These are phyloP conservation scores for Rhodamnia argentea DNA, from an alignment of 345 rosid genomes.

Conservation along the genomic window DNA sequence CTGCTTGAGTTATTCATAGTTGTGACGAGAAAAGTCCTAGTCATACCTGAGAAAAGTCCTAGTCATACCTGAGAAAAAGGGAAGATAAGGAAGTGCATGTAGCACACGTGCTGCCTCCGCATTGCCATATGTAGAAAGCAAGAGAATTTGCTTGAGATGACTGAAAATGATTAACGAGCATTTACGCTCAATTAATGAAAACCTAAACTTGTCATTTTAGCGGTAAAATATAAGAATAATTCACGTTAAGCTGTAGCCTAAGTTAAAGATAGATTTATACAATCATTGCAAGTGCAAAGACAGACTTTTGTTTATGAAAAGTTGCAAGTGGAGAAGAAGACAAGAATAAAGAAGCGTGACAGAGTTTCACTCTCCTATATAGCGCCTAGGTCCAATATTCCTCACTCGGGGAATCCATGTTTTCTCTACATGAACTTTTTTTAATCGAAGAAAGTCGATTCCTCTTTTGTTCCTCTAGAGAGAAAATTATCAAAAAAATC, in stretches of 20 bases:
- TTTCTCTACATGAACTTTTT: too few species aligned
- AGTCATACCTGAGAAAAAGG: not conserved
- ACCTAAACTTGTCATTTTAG: not conserved
- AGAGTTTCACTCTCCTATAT: not conserved
- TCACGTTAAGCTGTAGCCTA: not conserved
- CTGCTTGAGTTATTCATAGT: not conserved
- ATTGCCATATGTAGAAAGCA: too few species aligned
- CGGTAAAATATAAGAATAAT: not conserved
- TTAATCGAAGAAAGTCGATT: too few species aligned
- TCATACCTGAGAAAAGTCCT: not conserved
- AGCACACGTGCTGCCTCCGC: accelerated
- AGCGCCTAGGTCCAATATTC: too few species aligned
- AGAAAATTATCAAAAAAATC: too few species aligned
- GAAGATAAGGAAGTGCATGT: accelerated
- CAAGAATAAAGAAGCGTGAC: not conserved
- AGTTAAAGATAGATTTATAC: not conserved
- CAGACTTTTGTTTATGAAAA: too few species aligned
- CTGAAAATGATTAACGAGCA: too few species aligned
- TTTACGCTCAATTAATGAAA: not conserved
- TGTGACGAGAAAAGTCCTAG: not conserved
- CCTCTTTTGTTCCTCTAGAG: too few species aligned
- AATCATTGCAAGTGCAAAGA: too few species aligned
- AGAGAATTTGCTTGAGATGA: too few species aligned
- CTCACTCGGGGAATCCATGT: too few species aligned
- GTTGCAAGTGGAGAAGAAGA: not conserved